phyloP scores from a whole-genome alignment of 2,329 filamentous ascomycete genomes.

The Beauveria brongniartii region DNA sequence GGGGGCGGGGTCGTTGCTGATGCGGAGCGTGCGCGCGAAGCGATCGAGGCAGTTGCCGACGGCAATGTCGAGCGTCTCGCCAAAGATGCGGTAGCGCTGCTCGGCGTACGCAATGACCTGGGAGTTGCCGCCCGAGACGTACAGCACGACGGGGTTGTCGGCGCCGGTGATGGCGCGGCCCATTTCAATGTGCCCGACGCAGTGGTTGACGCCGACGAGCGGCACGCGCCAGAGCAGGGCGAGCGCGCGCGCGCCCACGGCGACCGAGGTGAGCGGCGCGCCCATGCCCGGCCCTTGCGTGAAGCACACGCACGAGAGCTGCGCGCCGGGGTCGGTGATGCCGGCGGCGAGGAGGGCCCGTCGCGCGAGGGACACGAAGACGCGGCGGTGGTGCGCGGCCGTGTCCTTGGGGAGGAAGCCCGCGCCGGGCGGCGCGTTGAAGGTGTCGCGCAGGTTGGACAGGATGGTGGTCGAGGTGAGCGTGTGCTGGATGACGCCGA shows the following conservation, averaged over 20 bases:
- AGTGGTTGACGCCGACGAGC: conserved; percentile 96
- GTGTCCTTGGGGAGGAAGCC: conserved; percentile 97
- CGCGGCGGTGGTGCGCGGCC: conserved; percentile 79
- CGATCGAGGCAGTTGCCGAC: conserved; percentile 96
- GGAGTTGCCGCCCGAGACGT: conserved; percentile 92
- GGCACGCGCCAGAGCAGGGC: conserved; percentile 77
- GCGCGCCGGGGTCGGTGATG: conserved; percentile 39
- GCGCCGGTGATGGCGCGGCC: conserved; percentile 87
- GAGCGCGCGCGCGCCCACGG: conserved; percentile 75
- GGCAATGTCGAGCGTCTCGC: conserved; percentile 93
- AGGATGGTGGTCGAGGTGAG: conserved; percentile 56
- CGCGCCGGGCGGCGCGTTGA: conserved; percentile 80
- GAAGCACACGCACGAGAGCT: conserved; percentile 91
- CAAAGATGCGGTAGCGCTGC: conserved; percentile 93
- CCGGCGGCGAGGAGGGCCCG: conserved; percentile 66
- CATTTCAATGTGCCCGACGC: conserved; percentile 98
- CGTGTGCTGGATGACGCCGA: conserved; percentile 82
- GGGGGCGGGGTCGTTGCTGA: conserved; percentile 91
- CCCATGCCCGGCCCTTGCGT: conserved; percentile 96
- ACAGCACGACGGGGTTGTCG: conserved; percentile 85
- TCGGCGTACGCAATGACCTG: conserved; percentile 97
- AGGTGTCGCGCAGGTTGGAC: conserved; percentile 91
- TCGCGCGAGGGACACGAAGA: conserved; percentile 76
- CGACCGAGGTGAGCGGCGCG: conserved; percentile 79
- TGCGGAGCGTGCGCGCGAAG: conserved; percentile 83